Conservation (phyloP, 2,329 filamentous ascomycete species). For the Talaromyces sp. region DNA sequence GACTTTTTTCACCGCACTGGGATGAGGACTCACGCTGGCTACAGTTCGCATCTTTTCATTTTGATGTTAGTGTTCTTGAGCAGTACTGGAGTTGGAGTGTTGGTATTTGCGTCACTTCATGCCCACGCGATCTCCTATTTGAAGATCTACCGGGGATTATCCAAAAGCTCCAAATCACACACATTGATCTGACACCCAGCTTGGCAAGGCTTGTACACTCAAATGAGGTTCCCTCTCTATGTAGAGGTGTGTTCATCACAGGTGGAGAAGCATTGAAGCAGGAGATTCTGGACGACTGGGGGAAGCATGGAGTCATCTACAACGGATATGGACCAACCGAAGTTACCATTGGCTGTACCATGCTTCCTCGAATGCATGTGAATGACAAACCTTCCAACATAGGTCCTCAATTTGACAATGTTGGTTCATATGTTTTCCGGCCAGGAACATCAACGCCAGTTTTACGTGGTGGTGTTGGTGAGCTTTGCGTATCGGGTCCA, state of each 20-base stretch:
- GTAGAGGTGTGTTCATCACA: conserved; percentile 86
- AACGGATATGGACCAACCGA: conserved; percentile 94
- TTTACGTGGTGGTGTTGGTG: conserved; percentile 76
- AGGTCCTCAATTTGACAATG: conserved; percentile 82
- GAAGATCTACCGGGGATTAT: conserved; percentile 79
- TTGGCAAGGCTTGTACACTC: conserved; percentile 78
- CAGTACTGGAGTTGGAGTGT: conserved; percentile 97
- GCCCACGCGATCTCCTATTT: conserved; percentile 80
- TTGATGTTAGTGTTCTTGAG: conserved; percentile 89
- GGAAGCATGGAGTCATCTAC: conserved; percentile 76
- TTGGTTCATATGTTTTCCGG: conserved; percentile 77
- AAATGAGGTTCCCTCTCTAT: conserved; percentile 76
- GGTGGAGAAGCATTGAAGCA: conserved; percentile 87
- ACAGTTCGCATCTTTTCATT: conserved; percentile 92
- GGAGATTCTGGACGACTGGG: conserved; percentile 87
- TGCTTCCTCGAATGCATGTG: conserved; percentile 76
- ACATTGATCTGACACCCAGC: conserved; percentile 90
- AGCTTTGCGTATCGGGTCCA: conserved; percentile 84
- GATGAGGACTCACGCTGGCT: conserved; percentile 74
- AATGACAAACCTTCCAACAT: conserved; percentile 87
- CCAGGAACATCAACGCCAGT: conserved; percentile 72
- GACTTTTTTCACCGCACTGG: conserved; percentile 77
- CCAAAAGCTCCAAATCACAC: conserved; percentile 72
- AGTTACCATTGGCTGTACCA: conserved; percentile 89
- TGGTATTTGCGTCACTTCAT: conserved; percentile 80